phyloP scores from a whole-genome alignment of 768 basidiomycete species.

The Guyanaporus albipodus region DNA sequence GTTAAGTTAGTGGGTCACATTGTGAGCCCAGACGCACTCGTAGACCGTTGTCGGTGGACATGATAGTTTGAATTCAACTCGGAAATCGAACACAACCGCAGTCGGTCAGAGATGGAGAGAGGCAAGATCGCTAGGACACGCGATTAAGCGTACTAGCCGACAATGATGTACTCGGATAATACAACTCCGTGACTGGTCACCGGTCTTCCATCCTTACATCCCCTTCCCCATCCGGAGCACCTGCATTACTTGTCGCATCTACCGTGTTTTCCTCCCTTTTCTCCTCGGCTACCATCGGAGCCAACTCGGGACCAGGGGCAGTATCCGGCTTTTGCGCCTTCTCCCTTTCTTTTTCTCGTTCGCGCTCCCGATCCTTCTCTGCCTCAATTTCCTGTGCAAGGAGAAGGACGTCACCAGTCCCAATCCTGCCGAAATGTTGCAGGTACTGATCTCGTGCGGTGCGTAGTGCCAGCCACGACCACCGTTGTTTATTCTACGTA shows the following conservation, averaged over 20 bases:
- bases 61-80: conserved; percentile 10
- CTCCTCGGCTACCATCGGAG: conserved; percentile 25
- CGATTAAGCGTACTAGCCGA: conserved; percentile 3
- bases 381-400: conserved; percentile 36
- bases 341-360: conserved; percentile 34
- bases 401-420: conserved; percentile 65
- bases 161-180: no score
- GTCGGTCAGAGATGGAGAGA: neutral
- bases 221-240: conserved; percentile 33
- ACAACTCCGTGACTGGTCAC: conserved; percentile 3
- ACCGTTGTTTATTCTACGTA: conserved; percentile 66
- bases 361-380: conserved; percentile 37
- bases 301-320: no score
- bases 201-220: conserved; percentile 52
- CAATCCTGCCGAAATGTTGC: conserved; percentile 79
- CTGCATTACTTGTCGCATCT: conserved; percentile 18
- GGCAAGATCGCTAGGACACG: conserved; percentile 9
- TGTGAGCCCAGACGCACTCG: conserved; percentile 39
- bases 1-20: conserved; percentile 5
- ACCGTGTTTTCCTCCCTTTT: conserved; percentile 20
- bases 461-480: conserved; percentile 80
- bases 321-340: conserved; percentile 23
- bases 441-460: conserved; percentile 69
- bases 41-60: conserved; percentile 35
- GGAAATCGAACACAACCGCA: neutral